Evolutionary conservation across 2,329 filamentous ascomycete genomes (phyloP).

Genomic region (Hyphodiscus sp.): DNA sequence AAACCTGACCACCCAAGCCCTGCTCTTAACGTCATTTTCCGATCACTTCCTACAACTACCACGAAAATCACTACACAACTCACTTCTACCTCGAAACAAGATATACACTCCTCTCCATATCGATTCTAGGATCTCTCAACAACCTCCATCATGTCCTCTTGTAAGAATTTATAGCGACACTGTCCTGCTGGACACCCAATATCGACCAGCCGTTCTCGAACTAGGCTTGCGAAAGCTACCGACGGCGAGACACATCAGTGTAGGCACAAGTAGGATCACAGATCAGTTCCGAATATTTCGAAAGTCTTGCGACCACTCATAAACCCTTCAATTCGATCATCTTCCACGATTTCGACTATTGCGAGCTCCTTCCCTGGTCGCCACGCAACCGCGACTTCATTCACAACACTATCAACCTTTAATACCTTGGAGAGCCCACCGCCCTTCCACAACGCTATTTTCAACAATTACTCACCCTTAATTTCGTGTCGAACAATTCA

Average conservation of each 20-base stretch:
- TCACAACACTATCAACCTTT: not conserved
- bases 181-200: constrained; percentile 40
- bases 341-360: not conserved
- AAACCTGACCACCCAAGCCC: constrained; percentile 1
- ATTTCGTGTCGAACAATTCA: constrained; percentile 10
- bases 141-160: constrained; percentile 23
- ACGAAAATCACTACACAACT: not conserved
- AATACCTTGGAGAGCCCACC: constrained; percentile 4
- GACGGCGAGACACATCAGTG: constrained; percentile 1
- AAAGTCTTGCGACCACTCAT: constrained; percentile 5
- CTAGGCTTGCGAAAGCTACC: constrained; percentile 9
- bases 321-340: not conserved
- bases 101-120: constrained; percentile 11
- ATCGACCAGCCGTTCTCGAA: constrained; percentile 19
- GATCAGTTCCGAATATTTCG: constrained; percentile 3
- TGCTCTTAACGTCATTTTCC: not conserved
- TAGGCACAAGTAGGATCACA: constrained; percentile 3
- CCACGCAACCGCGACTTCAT: not conserved
- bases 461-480: not conserved
- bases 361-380: not conserved
- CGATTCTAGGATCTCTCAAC: constrained; percentile 19
- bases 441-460: not conserved
- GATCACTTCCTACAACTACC: not conserved
- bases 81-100: not conserved
- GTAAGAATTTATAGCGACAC: constrained; percentile 32